Evolutionary conservation across 129 eudicot species (phyloP), one percentile per base, ranked within the genome.

Genomic region (Pulicaria dysenterica): DNA sequence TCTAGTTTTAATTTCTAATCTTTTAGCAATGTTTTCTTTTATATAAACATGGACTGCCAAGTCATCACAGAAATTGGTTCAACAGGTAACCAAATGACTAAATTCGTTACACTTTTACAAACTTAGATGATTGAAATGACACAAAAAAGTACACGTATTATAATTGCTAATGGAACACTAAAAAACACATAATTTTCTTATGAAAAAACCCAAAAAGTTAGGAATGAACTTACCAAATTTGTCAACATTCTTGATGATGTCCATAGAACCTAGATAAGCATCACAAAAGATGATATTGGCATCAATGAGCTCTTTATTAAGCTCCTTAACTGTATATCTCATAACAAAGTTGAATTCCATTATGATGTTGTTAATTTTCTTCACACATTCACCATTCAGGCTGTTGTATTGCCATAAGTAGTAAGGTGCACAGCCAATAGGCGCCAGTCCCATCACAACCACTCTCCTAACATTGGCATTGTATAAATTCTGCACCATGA

Each of bases 391-490:
- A 13, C 98, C 98, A 62, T 84, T 67, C 38, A 58, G 59, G 74
- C 97, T 94, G 51, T 69, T 67, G 39, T 90, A 88, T 72, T 83
- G 73, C 97, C 95, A 94, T 81, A 94, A 69, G 83, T 87, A 94
- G 79, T 83, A 88, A 61, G 98, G 98, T 19, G 98, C 95, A 79
- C 98, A 94, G 19, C 97, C 98, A 41, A 94, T 69, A 4, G 97
- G 98, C 11, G 98, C 95, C 66, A 88, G 69, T 64, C 98, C 98
- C 95, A 88, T 91, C 65, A 94, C 85, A 67, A 90, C 97, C 72
- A 94, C 89, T 69, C 83, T 86, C 83, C 98, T 86, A n/a, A 86
- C 98, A 53, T 85, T 85, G 31, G 86, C 86, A 57, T 82, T 82
- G 80, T 89, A 87, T 80, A 93, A 67, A 65, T 85, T 85, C 96